A percentile compares a stretch with the other conserved stretches of the same genome.
phyloP scores from a whole-genome alignment of 352 stramenopile species.

The Globisporangium yorkense region DNA sequence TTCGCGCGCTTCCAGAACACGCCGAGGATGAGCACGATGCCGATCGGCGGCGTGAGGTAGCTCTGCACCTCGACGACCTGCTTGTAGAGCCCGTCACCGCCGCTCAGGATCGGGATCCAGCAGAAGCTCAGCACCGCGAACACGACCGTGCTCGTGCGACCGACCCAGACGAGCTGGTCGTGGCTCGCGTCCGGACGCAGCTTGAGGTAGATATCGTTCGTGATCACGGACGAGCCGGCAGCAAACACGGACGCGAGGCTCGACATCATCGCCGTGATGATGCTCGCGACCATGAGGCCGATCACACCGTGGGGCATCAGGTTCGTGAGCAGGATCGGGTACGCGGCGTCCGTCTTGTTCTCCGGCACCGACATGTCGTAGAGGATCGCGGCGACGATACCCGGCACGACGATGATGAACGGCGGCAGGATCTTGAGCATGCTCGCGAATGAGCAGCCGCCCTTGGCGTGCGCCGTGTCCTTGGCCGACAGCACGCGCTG shows the following conservation, averaged over 20 bases:
- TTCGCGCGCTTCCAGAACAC: slow-evolving; percentile 48
- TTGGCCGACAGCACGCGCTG: slow-evolving; percentile 68
- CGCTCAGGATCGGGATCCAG: slow-evolving; percentile 62
- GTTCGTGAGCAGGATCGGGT: slow-evolving; percentile 58
- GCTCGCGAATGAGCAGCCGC: slow-evolving; percentile 42
- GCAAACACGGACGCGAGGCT: slow-evolving; percentile 60
- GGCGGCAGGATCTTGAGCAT: slow-evolving; percentile 61
- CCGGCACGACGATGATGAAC: slow-evolving; percentile 65
- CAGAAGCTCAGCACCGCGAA: slow-evolving; percentile 52
- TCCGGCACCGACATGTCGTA: slow-evolving; percentile 51
- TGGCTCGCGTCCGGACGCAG: slow-evolving; percentile 42
- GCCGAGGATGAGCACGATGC: slow-evolving; percentile 53
- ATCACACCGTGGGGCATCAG: slow-evolving; percentile 61
- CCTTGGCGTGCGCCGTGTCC: slow-evolving; percentile 54
- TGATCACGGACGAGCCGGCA: slow-evolving; percentile 50
- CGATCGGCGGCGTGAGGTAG: slow-evolving; percentile 54
- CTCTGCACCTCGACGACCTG: slow-evolving; percentile 59
- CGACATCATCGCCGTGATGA: slow-evolving; percentile 72
- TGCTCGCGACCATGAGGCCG: slow-evolving; percentile 61
- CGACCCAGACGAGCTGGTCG: slow-evolving; percentile 56
- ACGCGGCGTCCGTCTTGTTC: slow-evolving; percentile 51
- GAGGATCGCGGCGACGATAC: slow-evolving; percentile 51
- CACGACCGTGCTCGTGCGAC: slow-evolving; percentile 36
- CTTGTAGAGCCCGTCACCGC: slow-evolving; percentile 53
- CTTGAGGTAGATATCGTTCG: slow-evolving; percentile 63